A percentile compares a stretch with the other conserved stretches of the same genome.
phyloP scores from a whole-genome alignment of 164 flowering plant genomes.

The Cinnamomum micranthum region DNA sequence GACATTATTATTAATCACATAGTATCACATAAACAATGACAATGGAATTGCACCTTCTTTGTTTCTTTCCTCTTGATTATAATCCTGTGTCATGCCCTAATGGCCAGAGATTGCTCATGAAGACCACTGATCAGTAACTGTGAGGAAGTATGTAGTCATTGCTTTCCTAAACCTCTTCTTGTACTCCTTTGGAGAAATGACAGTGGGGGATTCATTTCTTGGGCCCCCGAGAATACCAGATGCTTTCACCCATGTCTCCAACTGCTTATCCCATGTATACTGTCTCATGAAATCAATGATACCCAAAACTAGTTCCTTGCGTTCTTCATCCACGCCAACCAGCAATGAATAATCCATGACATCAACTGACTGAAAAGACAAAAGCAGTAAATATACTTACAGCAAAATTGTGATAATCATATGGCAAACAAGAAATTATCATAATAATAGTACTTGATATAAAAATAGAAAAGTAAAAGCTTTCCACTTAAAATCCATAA shows the following conservation, averaged over 20 bases:
- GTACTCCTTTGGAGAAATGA: constrained; percentile 77
- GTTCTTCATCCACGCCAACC: constrained; percentile 73
- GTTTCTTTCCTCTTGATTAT: not conserved
- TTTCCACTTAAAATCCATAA: not conserved
- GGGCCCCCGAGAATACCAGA: constrained; percentile 79
- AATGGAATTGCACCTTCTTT: not conserved
- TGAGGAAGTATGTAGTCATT: constrained; percentile 75
- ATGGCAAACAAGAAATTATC: not conserved
- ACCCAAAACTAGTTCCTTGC: constrained; percentile 72
- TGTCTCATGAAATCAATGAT: constrained; percentile 85
- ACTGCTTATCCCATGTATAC: constrained; percentile 89
- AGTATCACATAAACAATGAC: not conserved
- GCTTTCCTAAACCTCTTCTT: constrained; percentile 87
- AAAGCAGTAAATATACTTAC: not conserved
- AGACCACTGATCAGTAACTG: constrained; percentile 78
- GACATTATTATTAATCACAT: not conserved
- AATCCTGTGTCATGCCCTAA: not conserved
- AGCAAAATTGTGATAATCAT: not conserved
- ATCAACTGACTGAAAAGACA: constrained; percentile 55
- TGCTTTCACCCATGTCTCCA: constrained; percentile 89
- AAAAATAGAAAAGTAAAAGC: too few species aligned
- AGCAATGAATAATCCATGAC: constrained; percentile 90
- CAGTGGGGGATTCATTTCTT: constrained; percentile 70
- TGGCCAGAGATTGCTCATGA: constrained; percentile 13
- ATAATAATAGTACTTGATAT: not conserved